Evolutionary conservation across 2,329 filamentous ascomycete genomes (phyloP), one percentile per base, ranked within the genome.

Genomic region (Diaporthe ampelina): DNA sequence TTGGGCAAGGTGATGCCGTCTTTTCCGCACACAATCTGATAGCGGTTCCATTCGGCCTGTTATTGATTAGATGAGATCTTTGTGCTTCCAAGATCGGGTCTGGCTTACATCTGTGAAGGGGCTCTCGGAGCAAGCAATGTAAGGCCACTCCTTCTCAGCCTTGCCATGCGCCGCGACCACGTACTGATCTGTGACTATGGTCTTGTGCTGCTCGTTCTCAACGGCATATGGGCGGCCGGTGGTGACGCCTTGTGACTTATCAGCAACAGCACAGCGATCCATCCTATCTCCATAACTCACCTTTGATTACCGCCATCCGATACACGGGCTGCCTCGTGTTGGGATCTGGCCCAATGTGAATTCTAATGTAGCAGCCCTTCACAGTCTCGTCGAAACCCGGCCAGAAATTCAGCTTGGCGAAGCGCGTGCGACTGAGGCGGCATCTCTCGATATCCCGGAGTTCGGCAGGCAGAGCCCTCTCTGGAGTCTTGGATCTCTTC

Each of bases 341-440:
- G 15, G 90, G 90, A 80, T 97, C 93, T 17, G 93, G 89, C 0
- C 95, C 96, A 73, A 98, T 91, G 76, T 92, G 94, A 77, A 98
- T 91, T 69, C 97, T 94, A 50, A 93, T 93, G 81, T 94, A 99
- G 83, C 95, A 97, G 69, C 95, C 95, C 21, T 88, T 91, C 79
- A 98, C 94, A 40, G 93, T 89, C 11, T 93, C 86, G 73, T 97
- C 94, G 78, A 99, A 98, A 5, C 93, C 93, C 15, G 97, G 97
- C 78, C 95, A 96, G 85, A 97, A 98, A 87, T 95, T 98, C 72
- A 98, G 93, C 80, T 96, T 92, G 9, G 94, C 93, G 82, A 99
- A 98, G 80, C 95, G 94, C 78, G 91, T 93, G 76, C 97, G 91
- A 67, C 95, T 94, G 74, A 99, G 90, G 73, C 95, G 91, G 70